A percentile compares a stretch with the other conserved stretches of the same genome.
phyloP scores from a whole-genome alignment of 73 alveolate genomes.

The Stentor coeruleus region DNA sequence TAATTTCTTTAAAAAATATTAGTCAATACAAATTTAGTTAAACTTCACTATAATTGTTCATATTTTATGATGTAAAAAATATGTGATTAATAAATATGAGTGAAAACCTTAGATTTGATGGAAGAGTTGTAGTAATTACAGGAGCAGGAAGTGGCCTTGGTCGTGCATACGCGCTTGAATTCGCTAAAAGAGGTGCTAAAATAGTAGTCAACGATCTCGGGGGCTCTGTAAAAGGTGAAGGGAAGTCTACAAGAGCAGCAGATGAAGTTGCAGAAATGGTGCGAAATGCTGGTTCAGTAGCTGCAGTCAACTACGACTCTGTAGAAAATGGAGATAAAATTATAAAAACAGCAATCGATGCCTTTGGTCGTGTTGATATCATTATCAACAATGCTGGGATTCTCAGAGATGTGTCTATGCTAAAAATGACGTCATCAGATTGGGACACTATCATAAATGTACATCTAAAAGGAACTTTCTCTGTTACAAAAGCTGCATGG shows the following conservation, averaged over 20 bases:
- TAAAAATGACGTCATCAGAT: neutral
- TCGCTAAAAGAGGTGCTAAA: constrained; percentile 7
- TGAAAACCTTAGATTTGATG: neutral
- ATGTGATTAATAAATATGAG: too few relatives aligned
- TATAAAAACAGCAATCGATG: neutral
- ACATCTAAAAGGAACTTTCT: neutral
- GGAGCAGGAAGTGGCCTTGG: neutral
- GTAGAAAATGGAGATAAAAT: neutral
- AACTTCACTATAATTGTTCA: too few relatives aligned
- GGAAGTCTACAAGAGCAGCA: neutral
- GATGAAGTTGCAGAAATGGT: neutral
- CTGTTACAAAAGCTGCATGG: neutral
- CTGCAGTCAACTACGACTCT: neutral
- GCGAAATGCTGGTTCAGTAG: neutral
- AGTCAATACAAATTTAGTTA: too few relatives aligned
- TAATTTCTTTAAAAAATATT: too few relatives aligned
- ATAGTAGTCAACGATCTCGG: neutral
- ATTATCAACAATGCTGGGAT: neutral
- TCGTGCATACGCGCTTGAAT: neutral
- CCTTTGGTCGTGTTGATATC: neutral
- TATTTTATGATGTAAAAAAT: too few relatives aligned
- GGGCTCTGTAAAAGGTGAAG: too few relatives aligned
- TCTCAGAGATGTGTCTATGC: neutral
- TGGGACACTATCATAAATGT: neutral
- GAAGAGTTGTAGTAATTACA: neutral